phyloP scores from a whole-genome alignment of 257 asterid species.

The Henckelia pumila region DNA sequence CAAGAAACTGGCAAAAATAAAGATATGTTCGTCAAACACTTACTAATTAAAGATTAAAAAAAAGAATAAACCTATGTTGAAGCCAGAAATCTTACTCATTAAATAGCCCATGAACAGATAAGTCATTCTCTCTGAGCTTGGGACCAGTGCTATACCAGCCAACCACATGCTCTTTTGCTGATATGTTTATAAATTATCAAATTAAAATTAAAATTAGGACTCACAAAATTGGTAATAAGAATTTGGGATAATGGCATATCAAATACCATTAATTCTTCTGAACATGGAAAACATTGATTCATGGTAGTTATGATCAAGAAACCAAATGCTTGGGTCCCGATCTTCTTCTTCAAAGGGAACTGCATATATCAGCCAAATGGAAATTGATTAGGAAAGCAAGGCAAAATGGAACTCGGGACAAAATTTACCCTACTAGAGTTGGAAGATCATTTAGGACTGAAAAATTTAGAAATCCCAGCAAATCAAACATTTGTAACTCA shows the following conservation, averaged over 20 bases:
- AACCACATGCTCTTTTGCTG: conserved; percentile 99
- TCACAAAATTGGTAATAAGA: conserved; percentile 9
- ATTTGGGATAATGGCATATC: conserved; percentile 15
- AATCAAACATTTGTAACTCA: not conserved
- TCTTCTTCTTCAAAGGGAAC: conserved; percentile 99
- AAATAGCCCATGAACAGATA: conserved; percentile 69
- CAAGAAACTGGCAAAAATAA: not conserved
- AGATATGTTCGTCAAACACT: not conserved
- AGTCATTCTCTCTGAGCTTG: conserved; percentile 82
- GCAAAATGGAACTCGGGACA: conserved; percentile 9
- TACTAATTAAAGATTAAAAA: not conserved
- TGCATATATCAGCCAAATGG: conserved; percentile 32
- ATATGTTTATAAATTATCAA: conserved; percentile 26
- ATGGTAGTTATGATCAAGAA: conserved; percentile 95
- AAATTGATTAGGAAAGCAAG: conserved; percentile 18
- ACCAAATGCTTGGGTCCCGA: conserved; percentile 90
- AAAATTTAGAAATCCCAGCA: not conserved
- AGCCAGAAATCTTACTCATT: conserved; percentile 56
- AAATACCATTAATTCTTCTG: conserved; percentile 83
- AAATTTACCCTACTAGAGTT: not conserved
- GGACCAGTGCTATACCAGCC: conserved; percentile 99
- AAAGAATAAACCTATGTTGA: conserved; percentile 3
- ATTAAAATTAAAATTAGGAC: conserved; percentile 14
- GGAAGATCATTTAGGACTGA: not conserved
- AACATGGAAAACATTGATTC: conserved; percentile 96